Conservation (phyloP, 768 basidiomycete genomes). For the Mycena polygramma region DNA sequence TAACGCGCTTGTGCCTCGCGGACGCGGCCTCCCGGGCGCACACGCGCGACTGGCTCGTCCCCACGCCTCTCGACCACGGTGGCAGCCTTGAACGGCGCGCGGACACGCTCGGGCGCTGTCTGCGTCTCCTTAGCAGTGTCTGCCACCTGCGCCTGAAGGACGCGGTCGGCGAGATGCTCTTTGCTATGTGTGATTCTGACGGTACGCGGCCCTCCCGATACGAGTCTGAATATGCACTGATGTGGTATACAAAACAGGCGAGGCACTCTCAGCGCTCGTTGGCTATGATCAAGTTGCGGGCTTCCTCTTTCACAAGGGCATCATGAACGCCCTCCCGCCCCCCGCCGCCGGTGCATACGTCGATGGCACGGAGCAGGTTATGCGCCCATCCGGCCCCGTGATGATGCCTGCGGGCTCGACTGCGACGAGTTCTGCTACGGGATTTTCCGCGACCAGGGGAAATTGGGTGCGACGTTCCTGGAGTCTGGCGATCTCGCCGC, state of each 20-base stretch:
- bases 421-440: too few species aligned
- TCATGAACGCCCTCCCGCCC: conserved; percentile 71
- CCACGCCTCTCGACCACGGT: conserved; percentile 82
- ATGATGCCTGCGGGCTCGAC: too few species aligned
- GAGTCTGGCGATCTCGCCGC: too few species aligned
- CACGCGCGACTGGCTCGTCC: conserved; percentile 78
- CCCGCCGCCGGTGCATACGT: too few species aligned
- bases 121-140: conserved; percentile 82
- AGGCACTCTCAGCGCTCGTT: conserved; percentile 76
- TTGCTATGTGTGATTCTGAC: conserved; percentile 84
- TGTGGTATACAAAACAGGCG: too few species aligned
- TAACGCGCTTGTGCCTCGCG: conserved; percentile 77
- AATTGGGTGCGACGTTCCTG: too few species aligned
- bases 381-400: too few species aligned
- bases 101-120: conserved; percentile 82
- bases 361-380: too few species aligned
- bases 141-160: conserved; percentile 82
- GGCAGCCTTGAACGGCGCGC: conserved; percentile 75
- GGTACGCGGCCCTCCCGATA: too few species aligned
- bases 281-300: conserved; percentile 98
- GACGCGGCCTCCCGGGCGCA: conserved; percentile 70
- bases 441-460: too few species aligned
- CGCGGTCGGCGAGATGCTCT: conserved; percentile 90
- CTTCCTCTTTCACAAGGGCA: conserved; percentile 91
- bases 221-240: too few species aligned